phyloP scores from a whole-genome alignment of 1,284 basidiomycete species.

The Marasmius sp. region DNA sequence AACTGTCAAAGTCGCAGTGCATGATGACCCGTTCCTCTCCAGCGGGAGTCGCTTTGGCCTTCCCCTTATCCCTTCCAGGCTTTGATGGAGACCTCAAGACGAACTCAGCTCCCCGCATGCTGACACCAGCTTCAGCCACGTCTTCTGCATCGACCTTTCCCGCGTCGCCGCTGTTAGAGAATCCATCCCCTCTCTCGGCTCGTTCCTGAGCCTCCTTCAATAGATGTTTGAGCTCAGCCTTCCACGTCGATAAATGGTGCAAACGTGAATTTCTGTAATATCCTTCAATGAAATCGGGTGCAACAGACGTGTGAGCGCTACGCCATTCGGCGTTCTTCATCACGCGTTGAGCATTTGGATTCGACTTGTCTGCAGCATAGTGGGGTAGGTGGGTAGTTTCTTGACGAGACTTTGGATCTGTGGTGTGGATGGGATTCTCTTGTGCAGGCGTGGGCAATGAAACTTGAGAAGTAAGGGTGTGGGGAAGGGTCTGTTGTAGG shows the following conservation, averaged over 20 bases:
- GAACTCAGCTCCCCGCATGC: conserved; percentile 61
- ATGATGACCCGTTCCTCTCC: conserved; percentile 71
- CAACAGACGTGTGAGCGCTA: conserved; percentile 82
- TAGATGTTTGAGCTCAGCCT: conserved; percentile 82
- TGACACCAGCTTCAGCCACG: conserved; percentile 33
- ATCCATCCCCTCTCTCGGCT: conserved; percentile 46
- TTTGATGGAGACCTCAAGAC: conserved; percentile 46
- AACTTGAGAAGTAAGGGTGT: conserved; percentile 11
- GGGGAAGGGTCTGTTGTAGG: conserved; percentile 33
- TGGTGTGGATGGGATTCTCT: conserved; percentile 33
- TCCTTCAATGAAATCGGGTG: conserved; percentile 83
- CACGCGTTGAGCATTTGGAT: conserved; percentile 69
- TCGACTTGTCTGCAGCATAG: conserved; percentile 68
- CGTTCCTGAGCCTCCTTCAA: conserved; percentile 78
- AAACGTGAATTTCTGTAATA: conserved; percentile 92
- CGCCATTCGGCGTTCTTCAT: conserved; percentile 87
- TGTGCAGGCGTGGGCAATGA: not conserved
- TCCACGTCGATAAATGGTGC: conserved; percentile 92
- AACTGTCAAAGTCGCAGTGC: conserved; percentile 97
- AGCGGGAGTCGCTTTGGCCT: conserved; percentile 34
- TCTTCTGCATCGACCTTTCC: conserved; percentile 26
- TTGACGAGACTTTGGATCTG: conserved; percentile 40
- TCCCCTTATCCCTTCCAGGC: conserved; percentile 54
- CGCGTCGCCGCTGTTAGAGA: conserved; percentile 5
- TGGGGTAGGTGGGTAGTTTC: conserved; percentile 47